phyloP scores from a whole-genome alignment of 257 asterid genomes.

The Gentiana straminea region DNA sequence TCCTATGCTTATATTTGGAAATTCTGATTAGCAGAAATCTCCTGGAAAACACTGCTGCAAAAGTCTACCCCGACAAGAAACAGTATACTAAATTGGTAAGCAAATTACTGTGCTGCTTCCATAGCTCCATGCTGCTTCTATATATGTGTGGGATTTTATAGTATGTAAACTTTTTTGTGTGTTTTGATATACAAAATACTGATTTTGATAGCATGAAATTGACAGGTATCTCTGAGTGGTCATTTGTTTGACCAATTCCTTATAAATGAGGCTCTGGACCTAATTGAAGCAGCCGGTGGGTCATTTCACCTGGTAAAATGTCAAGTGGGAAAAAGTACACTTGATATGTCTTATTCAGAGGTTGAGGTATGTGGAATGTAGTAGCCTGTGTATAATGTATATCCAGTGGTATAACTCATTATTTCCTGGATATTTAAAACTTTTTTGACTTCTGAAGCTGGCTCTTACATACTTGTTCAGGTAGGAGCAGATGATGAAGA shows the following conservation, averaged over 20 bases:
- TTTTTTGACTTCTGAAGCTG: not conserved
- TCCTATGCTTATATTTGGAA: too few species aligned
- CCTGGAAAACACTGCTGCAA: conserved; percentile 18
- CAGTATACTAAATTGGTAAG: conserved; percentile 63
- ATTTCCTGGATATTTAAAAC: not conserved
- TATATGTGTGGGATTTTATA: not conserved
- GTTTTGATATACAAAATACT: not conserved
- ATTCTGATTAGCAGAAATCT: conserved; percentile 34
- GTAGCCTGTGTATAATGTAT: not conserved
- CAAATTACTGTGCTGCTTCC: not conserved
- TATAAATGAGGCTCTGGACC: conserved; percentile 88
- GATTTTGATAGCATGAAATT: conserved; percentile 8
- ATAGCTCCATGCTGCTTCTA: not conserved
- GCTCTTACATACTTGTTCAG: conserved; percentile 20
- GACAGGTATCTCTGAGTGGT: conserved; percentile 83
- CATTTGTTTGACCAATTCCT: conserved; percentile 90
- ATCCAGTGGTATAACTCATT: not conserved
- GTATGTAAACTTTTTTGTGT: not conserved
- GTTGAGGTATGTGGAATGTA: conserved; percentile 49
- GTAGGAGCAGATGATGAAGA: conserved; percentile 79
- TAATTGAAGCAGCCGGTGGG: conserved; percentile 95
- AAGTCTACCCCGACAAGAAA: conserved; percentile 37
- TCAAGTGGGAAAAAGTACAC: conserved; percentile 80
- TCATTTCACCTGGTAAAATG: conserved; percentile 91
- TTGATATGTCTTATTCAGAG: conserved; percentile 70